A percentile compares a stretch with the other conserved stretches of the same genome.
These are phyloP conservation scores for Meyerozyma carpophila DNA, from an alignment of 1,139 yeast species.

Conservation along the genomic window DNA sequence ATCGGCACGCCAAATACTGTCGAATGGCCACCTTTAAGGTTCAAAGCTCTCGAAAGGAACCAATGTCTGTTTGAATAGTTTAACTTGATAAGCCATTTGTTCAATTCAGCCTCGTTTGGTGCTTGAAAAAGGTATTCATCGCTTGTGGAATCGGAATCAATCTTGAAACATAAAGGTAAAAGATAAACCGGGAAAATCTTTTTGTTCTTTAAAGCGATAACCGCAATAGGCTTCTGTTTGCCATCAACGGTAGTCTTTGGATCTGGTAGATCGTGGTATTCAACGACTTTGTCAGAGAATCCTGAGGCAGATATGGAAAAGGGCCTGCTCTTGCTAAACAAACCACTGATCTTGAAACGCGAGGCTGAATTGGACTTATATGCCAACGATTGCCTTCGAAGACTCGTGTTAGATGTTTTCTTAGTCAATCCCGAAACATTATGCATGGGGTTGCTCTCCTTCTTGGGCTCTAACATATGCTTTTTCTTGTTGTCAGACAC, in stretches of 20 bases:
- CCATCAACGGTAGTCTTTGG: conserved; percentile 35
- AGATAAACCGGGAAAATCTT: conserved; percentile 53
- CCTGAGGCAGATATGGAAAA: conserved; percentile 26
- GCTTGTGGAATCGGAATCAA: conserved; percentile 46
- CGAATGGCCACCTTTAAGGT: conserved; percentile 20
- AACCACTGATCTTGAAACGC: conserved; percentile 41
- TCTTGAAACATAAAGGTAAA: conserved; percentile 53
- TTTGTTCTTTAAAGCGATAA: conserved; percentile 49
- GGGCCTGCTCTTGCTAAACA: conserved; percentile 35
- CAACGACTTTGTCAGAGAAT: conserved; percentile 46
- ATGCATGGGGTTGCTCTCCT: background rate
- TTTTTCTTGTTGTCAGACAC: conserved; percentile 32
- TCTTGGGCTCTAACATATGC: conserved; percentile 15
- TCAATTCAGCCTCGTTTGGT: conserved; percentile 53
- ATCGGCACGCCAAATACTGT: conserved; percentile 89
- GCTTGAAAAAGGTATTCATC: conserved; percentile 71
- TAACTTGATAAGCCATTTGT: conserved; percentile 65
- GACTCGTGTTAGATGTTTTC: conserved; percentile 27
- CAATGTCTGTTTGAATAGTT: conserved; percentile 50
- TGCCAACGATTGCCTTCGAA: conserved; percentile 38
- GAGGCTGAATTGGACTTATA: conserved; percentile 34
- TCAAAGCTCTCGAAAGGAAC: conserved; percentile 44
- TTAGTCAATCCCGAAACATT: conserved; percentile 14
- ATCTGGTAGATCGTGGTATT: conserved; percentile 57
- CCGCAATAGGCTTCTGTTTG: conserved; percentile 51